Conservation (phyloP, 2,329 filamentous ascomycete species). For the Chalaropsis thielavioides region DNA sequence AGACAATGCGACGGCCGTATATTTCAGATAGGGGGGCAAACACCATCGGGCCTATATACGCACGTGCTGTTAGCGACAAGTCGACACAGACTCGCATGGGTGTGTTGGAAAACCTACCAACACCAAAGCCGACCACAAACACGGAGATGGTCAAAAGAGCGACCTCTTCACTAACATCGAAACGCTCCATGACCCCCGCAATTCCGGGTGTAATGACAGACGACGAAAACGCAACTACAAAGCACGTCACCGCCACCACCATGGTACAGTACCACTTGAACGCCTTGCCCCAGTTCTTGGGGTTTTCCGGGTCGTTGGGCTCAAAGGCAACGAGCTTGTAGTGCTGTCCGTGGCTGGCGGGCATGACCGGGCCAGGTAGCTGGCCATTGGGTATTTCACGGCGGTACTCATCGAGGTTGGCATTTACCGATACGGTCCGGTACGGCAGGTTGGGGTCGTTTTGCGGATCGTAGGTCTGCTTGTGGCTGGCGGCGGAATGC, state of each 20-base stretch:
- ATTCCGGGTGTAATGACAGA: slow-evolving; percentile 69
- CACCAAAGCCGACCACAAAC: slow-evolving; percentile 69
- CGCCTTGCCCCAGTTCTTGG: slow-evolving; percentile 69
- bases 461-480: slow-evolving; percentile 28
- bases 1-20: slow-evolving; percentile 56
- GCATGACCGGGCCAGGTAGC: slow-evolving; percentile 34
- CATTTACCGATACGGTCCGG: slow-evolving; percentile 44
- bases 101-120: slow-evolving; percentile 35
- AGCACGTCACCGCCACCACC: slow-evolving; percentile 63
- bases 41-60: slow-evolving; percentile 47
- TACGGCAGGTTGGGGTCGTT: slow-evolving; percentile 47
- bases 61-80: not conserved
- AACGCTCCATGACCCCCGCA: slow-evolving; percentile 45
- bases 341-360: slow-evolving; percentile 19
- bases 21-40: slow-evolving; percentile 71
- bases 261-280: slow-evolving; percentile 78
- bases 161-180: slow-evolving; percentile 57
- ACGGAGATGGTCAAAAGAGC: slow-evolving; percentile 57
- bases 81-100: not conserved
- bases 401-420: slow-evolving; percentile 53
- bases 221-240: slow-evolving; percentile 57
- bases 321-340: slow-evolving; percentile 50
- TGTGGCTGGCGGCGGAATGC: slow-evolving; percentile 20
- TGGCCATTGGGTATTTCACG: slow-evolving; percentile 46
- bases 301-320: slow-evolving; percentile 58